Base-by-base conservation (phyloP, 371 early-diverging fungal species). In the Circinella minor region DNA sequence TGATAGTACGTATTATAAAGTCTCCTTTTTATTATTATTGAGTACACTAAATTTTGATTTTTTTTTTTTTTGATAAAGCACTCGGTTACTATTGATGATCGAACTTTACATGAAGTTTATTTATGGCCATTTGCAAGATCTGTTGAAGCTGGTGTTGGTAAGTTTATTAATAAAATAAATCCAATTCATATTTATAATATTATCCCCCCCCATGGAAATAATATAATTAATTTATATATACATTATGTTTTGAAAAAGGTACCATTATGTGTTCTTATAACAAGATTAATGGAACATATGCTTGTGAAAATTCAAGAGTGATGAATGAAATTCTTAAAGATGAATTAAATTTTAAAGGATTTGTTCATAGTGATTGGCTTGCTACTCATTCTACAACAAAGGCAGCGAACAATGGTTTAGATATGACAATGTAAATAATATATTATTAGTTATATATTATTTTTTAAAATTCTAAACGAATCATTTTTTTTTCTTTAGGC, bases 61-160 rank as follows among this genome's bases (percentile, higher is more conserved):
- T 20, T 11, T 5, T 57, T 17, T 10, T 39, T 46, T 15, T 39
- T 1, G 61, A 79, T 83, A 14, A 59, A 80, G 81, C 65, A 63
- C 3, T 57, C 64, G 18, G 51, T 49, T 10, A 36, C n/a, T 14
- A 46, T 87, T 39, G 86, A 84, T 70, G 81, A 83, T 36, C 77
- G 84, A 34, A 82, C 86, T 15, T 61, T 86, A 67, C 84, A 81
- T 65, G 88, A 88, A 67, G 62, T 85, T 46, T 88, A 87, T 65
- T 38, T 81, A 4, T 73, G 72, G 59, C 84, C 88, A 13, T 87
- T 86, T 73, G 71, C 80, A n/a, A 55, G 69, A 13, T 68, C 72
- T 39, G 66, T 85, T 11, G 77, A 82, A 55, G 83, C 82, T 20
- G 86, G 85, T 61, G 84, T 77, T 20, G 82, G 68, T 27, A 27